Evolutionary conservation across 1,284 basidiomycete species (phyloP), one percentile per base, ranked within the genome.

Genomic region (Irpex lacteus): DNA sequence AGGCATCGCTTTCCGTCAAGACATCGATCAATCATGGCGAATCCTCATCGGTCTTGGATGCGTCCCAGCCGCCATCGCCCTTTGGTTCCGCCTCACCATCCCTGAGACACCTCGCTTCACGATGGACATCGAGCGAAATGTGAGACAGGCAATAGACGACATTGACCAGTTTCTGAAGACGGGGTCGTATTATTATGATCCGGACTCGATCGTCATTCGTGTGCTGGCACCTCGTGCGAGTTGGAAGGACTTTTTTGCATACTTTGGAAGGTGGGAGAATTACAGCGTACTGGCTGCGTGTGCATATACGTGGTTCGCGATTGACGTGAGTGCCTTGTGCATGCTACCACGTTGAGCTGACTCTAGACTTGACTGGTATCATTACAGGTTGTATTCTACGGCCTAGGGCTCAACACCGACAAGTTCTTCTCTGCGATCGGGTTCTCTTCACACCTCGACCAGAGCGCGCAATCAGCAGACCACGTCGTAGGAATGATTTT

Each of bases 71-170:
- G 78, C 79, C 34, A 72, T 88, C 60, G 89, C 89, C 4, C 83
- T 92, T 52, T 91, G 90, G 79, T 90, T 89, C 83, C 89, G 90
- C 68, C 82, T 92, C 13, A 91, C 88, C 18, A 89, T 92, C 66
- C 89, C 89, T 11, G 90, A 92, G 75, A 91, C 89, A 0, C 86
- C 92, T 38, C 90, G 93, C 68, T 96, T 91, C 84, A 95, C 92
- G 62, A 92, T 95, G 89, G 93, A 95, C 77, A 85, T 95, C 69
- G 91, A 94, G 78, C 86, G 91, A 62, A 93, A 95, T 77, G 83
- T 94, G 66, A 81, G 85, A 70, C 56, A 63, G 73, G 91, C 91
- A 4, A 72, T 85, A 6, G 77, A 83, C 63, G 90, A 94, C 72
- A 90, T 91, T 67, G 81, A 85, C 64, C 83, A 83, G 49, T 89